Percentiles rank a stretch among this genome's conserved stretches.
These are phyloP conservation scores for Cystobasidium slooffiae DNA, from an alignment of 1,284 basidiomycete genomes.

Conservation along the genomic window DNA sequence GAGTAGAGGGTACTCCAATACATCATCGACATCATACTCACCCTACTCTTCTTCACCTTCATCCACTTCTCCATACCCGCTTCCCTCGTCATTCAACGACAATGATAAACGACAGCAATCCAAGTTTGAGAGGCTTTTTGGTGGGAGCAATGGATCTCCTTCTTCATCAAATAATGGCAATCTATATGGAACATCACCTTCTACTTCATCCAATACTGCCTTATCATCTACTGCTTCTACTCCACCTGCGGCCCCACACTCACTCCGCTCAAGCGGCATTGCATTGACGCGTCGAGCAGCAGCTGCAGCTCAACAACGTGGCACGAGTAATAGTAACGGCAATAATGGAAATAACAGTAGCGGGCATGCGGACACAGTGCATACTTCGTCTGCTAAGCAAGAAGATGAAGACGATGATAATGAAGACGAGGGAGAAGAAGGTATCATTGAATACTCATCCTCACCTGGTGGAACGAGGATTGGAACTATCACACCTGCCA, in stretches of 20 bases:
- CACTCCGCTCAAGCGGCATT: constrained; percentile 3
- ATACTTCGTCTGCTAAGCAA: not conserved
- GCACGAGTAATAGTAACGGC: not conserved
- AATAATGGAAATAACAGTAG: constrained; percentile 1
- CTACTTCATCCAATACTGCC: not conserved
- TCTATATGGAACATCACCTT: not conserved
- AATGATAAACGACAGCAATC: constrained; percentile 21
- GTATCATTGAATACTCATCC: not conserved
- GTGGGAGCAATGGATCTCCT: not conserved
- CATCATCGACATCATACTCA: not conserved
- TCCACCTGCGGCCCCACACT: not conserved
- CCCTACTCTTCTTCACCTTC: constrained; percentile 14
- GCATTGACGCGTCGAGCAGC: constrained; percentile 12
- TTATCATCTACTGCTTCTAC: not conserved
- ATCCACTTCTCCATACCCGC: constrained; percentile 5
- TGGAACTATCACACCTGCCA: not conserved
- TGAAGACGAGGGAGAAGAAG: constrained; percentile 2
- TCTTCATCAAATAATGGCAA: not conserved
- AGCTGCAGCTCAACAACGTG: not conserved
- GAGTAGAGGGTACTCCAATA: constrained; percentile 3
- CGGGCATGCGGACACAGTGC: constrained; percentile 10
- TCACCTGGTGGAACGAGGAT: constrained; percentile 8
- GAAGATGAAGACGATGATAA: not conserved
- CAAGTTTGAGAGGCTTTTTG: constrained; percentile 32
- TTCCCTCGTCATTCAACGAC: not conserved